Conservation (phyloP, 352 stramenopile species). For the Blastocystis sp. region DNA sequence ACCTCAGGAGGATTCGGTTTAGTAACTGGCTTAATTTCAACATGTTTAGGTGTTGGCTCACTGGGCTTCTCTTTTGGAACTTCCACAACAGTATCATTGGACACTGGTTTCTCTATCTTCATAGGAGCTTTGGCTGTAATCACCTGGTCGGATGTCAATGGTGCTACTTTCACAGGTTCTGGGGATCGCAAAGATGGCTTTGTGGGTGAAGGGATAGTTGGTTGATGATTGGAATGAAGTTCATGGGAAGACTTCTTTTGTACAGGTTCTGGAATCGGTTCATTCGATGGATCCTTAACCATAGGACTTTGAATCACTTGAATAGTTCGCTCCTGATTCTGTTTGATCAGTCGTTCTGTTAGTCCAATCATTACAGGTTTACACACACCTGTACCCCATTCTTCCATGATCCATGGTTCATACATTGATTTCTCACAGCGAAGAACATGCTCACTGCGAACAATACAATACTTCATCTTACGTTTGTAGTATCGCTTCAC, state of each 20-base stretch:
- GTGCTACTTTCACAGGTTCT: no score
- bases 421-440: slow-evolving; percentile 2
- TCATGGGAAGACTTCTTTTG: no score
- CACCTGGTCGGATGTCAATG: no score
- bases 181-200: no score
- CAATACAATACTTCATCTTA: slow-evolving; percentile 12
- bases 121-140: no score
- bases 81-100: neutral
- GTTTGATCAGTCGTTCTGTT: neutral
- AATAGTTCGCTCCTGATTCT: neutral
- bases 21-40: no score
- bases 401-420: neutral
- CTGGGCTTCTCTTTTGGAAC: neutral
- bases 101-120: no score
- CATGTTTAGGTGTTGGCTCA: neutral
- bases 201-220: no score
- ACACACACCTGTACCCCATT: neutral
- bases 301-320: neutral
- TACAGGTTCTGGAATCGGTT: no score
- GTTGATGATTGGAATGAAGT: no score
- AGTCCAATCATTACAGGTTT: neutral
- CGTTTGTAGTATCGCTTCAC: neutral
- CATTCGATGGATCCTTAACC: no score
- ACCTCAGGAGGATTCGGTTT: no score
- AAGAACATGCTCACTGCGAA: neutral